phyloP scores from a whole-genome alignment of 345 rosid species.

The Alliaria petiolata region DNA sequence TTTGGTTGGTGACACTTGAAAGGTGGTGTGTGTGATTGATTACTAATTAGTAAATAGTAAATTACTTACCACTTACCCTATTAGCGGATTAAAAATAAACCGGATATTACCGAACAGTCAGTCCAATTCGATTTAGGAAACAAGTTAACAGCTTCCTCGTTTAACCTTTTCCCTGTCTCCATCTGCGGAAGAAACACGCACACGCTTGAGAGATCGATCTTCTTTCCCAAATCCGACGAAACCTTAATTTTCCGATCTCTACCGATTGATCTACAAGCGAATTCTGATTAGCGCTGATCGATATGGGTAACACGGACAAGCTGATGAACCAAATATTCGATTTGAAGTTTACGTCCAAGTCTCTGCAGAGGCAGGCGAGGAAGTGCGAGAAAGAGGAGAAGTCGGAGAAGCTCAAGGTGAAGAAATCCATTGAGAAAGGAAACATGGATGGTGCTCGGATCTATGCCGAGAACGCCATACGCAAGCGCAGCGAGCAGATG shows the following conservation, averaged over 20 bases:
- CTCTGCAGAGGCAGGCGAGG: slow-evolving; percentile 75
- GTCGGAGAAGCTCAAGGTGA: slow-evolving; percentile 78
- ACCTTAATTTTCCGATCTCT: slow-evolving; percentile 12
- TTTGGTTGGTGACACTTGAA: neutral
- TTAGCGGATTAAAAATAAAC: neutral
- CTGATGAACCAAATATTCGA: slow-evolving; percentile 92
- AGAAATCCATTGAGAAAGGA: slow-evolving; percentile 95
- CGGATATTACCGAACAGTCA: slow-evolving; percentile 13
- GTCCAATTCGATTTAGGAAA: neutral
- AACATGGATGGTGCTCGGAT: slow-evolving; percentile 95
- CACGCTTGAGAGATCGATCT: slow-evolving; percentile 4
- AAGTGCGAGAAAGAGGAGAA: slow-evolving; percentile 98
- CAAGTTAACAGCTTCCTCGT: neutral
- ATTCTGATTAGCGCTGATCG: neutral
- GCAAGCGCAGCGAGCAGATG: slow-evolving; percentile 95
- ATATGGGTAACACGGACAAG: slow-evolving; percentile 87
- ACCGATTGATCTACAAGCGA: neutral
- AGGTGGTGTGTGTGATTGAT: no score
- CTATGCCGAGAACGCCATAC: slow-evolving; percentile 90
- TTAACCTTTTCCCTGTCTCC: neutral
- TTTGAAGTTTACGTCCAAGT: slow-evolving; percentile 78
- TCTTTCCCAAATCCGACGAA: slow-evolving; percentile 4
- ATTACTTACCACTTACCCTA: no score
- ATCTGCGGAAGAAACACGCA: no score
- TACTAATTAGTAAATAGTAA: no score